Conservation (phyloP, 116 monocot genomes). For the Iris pallida region DNA sequence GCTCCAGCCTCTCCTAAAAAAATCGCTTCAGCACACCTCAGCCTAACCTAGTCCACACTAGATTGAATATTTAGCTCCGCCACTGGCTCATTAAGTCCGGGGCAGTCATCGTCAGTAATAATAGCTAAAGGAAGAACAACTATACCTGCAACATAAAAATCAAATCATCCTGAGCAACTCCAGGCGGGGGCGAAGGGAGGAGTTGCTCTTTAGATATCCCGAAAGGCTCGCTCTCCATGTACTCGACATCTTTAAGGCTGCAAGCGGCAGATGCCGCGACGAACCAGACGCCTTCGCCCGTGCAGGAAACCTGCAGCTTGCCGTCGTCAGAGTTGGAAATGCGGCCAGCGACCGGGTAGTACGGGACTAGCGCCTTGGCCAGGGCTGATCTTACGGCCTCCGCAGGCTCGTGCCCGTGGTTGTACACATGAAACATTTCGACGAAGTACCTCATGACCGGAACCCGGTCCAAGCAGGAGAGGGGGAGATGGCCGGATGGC, state of each 20-base stretch:
- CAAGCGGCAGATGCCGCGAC: background rate
- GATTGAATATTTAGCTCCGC: too few species aligned
- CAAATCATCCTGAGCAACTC: too few species aligned
- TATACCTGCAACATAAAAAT: too few species aligned
- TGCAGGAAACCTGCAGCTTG: background rate
- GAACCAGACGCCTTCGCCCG: constrained; percentile 2
- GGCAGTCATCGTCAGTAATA: too few species aligned
- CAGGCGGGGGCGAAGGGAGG: too few species aligned
- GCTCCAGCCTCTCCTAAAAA: too few species aligned
- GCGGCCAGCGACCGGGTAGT: constrained; percentile 20
- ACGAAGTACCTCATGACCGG: background rate
- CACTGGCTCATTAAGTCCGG: too few species aligned
- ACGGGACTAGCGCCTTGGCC: constrained; percentile 6
- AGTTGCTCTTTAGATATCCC: too few species aligned
- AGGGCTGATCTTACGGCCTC: constrained; percentile 8
- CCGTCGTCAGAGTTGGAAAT: background rate
- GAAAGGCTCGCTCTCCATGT: background rate
- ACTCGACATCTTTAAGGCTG: background rate
- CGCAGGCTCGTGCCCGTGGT: background rate
- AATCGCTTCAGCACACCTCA: too few species aligned
- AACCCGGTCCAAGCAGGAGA: constrained; percentile 3
- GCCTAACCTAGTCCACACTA: too few species aligned
- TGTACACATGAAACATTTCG: background rate
- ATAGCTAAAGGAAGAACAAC: too few species aligned
- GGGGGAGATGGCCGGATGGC: background rate